Evolutionary conservation across 345 rosid species (phyloP).

Genomic region (Gossypium thurberi): DNA sequence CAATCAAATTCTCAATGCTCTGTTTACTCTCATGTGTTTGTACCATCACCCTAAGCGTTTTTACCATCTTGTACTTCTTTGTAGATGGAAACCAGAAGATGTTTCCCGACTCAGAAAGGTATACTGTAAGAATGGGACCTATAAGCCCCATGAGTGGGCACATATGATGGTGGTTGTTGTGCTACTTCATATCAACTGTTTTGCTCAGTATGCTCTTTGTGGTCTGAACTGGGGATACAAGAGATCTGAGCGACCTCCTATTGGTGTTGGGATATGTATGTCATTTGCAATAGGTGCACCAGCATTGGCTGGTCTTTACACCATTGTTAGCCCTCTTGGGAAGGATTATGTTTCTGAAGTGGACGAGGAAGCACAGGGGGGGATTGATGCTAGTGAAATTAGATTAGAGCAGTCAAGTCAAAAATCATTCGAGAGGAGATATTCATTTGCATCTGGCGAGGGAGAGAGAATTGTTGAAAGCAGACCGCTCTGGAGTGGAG

Average conservation of each 20-base stretch:
- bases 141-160: conserved; percentile 84
- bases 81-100: conserved; percentile 70
- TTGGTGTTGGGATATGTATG: conserved; percentile 80
- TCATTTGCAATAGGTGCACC: conserved; percentile 85
- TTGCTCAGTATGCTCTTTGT: conserved; percentile 93
- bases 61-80: conserved; percentile 73
- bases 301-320: conserved; percentile 72
- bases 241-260: conserved; percentile 76
- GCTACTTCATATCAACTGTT: conserved; percentile 80
- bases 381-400: conserved; percentile 22
- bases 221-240: conserved; percentile 74
- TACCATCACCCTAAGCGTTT: conserved; percentile 89
- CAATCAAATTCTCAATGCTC: conserved; percentile 83
- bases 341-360: conserved; percentile 52
- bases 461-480: conserved; percentile 35
- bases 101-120: conserved; percentile 58
- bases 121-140: conserved; percentile 82
- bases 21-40: conserved; percentile 90
- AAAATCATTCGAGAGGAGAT: conserved; percentile 40
- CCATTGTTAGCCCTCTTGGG: conserved; percentile 78
- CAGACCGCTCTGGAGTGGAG: conserved; percentile 79
- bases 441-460: conserved; percentile 55
- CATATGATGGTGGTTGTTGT: conserved; percentile 81
- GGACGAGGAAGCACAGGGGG: conserved; percentile 66
- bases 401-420: conserved; percentile 22